Evolutionary conservation across 345 rosid genomes (phyloP).

Genomic region (Citrus hindsii): DNA sequence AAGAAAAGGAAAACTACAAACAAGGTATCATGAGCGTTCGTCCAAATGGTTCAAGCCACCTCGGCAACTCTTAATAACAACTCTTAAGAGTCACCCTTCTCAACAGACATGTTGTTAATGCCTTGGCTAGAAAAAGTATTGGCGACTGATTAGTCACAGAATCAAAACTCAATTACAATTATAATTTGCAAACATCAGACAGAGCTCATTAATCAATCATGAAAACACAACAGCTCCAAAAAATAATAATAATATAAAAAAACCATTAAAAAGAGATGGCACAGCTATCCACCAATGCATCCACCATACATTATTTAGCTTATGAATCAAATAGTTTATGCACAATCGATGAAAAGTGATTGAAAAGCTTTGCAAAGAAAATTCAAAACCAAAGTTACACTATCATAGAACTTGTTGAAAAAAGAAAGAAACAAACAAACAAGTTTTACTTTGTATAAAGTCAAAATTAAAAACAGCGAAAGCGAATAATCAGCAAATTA

Average conservation of each 20-base stretch:
- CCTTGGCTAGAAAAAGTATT: not conserved
- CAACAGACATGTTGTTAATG: not conserved
- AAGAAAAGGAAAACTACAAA: not conserved
- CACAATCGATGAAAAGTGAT: too few species aligned
- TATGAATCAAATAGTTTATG: not conserved
- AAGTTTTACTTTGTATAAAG: not conserved
- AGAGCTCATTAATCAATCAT: not conserved
- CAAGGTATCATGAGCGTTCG: not conserved
- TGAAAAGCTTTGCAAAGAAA: not conserved
- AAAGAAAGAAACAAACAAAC: not conserved
- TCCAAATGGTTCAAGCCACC: not conserved
- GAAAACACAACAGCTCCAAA: not conserved
- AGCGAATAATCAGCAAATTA: not conserved
- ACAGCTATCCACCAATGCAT: not conserved
- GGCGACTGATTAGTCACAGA: not conserved
- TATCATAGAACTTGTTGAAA: not conserved
- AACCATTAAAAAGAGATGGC: not conserved
- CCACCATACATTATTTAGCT: not conserved
- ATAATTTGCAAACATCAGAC: not conserved
- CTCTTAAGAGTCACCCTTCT: not conserved
- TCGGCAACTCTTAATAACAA: not conserved
- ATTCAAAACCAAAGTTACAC: not conserved
- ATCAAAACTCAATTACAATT: not conserved
- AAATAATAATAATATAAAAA: not conserved
- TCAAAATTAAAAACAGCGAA: not conserved